Evolutionary conservation across 2,329 filamentous ascomycete genomes (phyloP).

Genomic region (Penicillium psychrosexuale): DNA sequence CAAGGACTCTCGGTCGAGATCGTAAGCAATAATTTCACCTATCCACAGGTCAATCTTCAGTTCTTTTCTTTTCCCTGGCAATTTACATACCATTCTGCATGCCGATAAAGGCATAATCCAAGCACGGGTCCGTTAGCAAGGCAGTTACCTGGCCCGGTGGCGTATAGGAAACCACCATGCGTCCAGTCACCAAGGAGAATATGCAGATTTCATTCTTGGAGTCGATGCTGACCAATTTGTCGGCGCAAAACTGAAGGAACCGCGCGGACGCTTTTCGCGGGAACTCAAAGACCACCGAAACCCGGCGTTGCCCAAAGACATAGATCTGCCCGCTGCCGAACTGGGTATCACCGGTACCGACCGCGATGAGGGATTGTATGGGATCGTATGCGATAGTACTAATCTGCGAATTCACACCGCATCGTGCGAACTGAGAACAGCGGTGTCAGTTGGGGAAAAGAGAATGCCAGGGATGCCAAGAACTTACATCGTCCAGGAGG

Average conservation of each 20-base stretch:
- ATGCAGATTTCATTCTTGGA: conserved; percentile 79
- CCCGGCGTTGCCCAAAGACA: conserved; percentile 77
- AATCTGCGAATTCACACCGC: conserved; percentile 73
- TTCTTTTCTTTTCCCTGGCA: not conserved
- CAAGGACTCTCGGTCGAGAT: conserved; percentile 76
- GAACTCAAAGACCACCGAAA: conserved; percentile 71
- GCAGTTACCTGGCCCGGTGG: conserved; percentile 73
- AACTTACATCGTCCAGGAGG: conserved; percentile 70
- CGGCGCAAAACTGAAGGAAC: conserved; percentile 77
- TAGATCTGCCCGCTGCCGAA: conserved; percentile 87
- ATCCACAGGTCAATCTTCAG: not conserved
- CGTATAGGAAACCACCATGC: conserved; percentile 65
- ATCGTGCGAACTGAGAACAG: conserved; percentile 58
- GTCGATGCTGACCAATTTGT: conserved; percentile 81
- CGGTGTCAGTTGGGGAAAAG: conserved; percentile 17
- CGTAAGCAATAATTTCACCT: conserved; percentile 86
- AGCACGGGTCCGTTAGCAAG: conserved; percentile 77
- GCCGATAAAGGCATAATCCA: conserved; percentile 91
- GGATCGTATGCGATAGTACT: conserved; percentile 88
- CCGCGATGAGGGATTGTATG: conserved; percentile 85
- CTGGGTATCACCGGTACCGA: conserved; percentile 83
- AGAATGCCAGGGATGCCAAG: conserved; percentile 28
- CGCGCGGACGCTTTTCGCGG: conserved; percentile 71
- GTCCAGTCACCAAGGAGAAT: conserved; percentile 73
- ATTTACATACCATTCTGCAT: conserved; percentile 60